Conservation (phyloP, 768 basidiomycete genomes). For the Jaapia argillacea region DNA sequence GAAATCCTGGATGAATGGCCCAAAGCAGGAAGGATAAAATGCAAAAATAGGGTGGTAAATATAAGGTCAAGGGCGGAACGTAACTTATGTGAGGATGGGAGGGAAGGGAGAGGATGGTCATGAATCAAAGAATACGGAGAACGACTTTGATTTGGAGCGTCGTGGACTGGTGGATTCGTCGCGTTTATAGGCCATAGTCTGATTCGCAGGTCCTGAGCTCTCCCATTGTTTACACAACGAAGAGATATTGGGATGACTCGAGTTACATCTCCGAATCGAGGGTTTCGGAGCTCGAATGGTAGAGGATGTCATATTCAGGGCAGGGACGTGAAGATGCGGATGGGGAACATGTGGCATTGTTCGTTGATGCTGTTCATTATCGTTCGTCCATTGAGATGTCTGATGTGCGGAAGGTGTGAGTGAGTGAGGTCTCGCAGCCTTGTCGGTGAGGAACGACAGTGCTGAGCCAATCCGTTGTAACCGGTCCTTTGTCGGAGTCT, state of each 20-base stretch:
- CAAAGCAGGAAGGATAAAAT: no score
- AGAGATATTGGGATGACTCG: conserved; percentile 49
- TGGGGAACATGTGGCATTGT: background rate
- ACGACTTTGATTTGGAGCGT: background rate
- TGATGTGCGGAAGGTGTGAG: background rate
- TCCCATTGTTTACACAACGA: conserved; percentile 52
- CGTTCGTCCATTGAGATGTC: conserved; percentile 6
- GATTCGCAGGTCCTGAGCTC: conserved; percentile 45
- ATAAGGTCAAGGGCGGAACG: no score
- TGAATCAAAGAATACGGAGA: no score
- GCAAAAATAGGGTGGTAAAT: no score
- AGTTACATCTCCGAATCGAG: conserved; percentile 32
- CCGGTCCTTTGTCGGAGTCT: background rate
- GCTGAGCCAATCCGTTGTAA: conserved; percentile 21
- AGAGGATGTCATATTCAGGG: conserved; percentile 24
- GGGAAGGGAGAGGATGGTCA: no score
- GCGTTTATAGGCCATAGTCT: conserved; percentile 38
- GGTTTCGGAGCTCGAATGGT: conserved; percentile 33
- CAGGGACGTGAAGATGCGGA: conserved; percentile 8
- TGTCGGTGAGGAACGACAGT: conserved; percentile 15
- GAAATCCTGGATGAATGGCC: no score
- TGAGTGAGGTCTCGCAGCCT: conserved; percentile 7
- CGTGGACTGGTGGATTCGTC: conserved; percentile 9
- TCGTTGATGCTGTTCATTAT: conserved; percentile 1
- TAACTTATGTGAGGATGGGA: no score